Percentiles rank a stretch among this genome's conserved stretches.
These are phyloP conservation scores for Cryphonectria parasitica DNA, from an alignment of 2,329 filamentous ascomycete genomes.

Conservation along the genomic window DNA sequence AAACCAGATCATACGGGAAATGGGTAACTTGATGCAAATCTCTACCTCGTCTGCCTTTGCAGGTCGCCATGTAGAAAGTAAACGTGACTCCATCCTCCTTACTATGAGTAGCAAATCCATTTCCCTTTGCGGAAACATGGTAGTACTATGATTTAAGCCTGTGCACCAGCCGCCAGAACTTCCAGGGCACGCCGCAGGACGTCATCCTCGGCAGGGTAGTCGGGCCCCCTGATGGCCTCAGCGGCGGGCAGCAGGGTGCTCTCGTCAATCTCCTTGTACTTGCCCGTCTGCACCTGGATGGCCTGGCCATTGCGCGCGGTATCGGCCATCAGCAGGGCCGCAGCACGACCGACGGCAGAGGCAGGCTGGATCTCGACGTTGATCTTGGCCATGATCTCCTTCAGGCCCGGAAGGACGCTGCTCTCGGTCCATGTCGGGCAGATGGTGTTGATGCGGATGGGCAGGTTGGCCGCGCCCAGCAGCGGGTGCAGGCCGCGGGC, in stretches of 20 bases:
- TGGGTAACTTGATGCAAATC: not conserved
- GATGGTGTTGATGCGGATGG: conserved; percentile 60
- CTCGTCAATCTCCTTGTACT: conserved; percentile 59
- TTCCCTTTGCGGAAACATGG: not conserved
- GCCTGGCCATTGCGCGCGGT: conserved; percentile 52
- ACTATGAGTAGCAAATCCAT: not conserved
- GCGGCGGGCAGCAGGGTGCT: conserved; percentile 42
- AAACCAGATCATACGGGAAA: not conserved
- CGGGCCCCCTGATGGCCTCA: conserved; percentile 38
- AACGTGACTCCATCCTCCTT: not conserved
- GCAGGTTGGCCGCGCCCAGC: conserved; percentile 41
- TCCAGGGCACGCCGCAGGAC: conserved; percentile 35
- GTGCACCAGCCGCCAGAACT: conserved; percentile 6
- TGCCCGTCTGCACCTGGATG: conserved; percentile 53
- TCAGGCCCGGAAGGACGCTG: conserved; percentile 47
- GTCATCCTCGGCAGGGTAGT: conserved; percentile 43
- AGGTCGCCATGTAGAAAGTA: not conserved
- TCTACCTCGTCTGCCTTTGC: not conserved
- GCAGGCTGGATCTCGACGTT: conserved; percentile 49
- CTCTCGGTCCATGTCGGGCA: conserved; percentile 60
- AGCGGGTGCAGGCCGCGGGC: conserved; percentile 50
- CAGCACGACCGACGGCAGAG: conserved; percentile 51
- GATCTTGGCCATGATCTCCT: conserved; percentile 42
- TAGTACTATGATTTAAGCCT: conserved; percentile 4
- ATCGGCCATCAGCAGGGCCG: conserved; percentile 55